These are phyloP conservation scores for Metschnikowia kunwiensis DNA, from an alignment of 805 yeast genomes.

Conservation along the genomic window DNA sequence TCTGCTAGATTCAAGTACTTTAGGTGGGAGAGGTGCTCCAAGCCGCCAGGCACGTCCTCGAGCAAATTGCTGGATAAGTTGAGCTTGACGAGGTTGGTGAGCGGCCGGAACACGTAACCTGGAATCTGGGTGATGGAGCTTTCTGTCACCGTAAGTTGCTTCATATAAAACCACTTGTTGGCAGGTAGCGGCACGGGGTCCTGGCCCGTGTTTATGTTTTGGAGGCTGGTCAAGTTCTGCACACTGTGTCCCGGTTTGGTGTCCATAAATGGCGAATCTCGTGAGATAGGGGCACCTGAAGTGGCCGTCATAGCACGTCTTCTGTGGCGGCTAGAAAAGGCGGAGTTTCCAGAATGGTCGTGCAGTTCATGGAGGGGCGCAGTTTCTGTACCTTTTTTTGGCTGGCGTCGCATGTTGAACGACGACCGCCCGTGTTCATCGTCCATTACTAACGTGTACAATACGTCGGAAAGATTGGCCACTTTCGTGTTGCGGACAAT, in stretches of 20 bases:
- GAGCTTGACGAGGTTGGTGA: constrained; percentile 41
- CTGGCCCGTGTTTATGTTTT: no score
- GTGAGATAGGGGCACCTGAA: constrained; percentile 1
- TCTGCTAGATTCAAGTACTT: constrained; percentile 46
- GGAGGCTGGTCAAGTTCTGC: neutral
- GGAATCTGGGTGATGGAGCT: constrained; percentile 39
- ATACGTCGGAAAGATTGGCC: constrained; percentile 50
- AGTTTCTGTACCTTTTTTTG: constrained; percentile 15
- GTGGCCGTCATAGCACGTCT: constrained; percentile 17
- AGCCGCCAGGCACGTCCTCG: constrained; percentile 50
- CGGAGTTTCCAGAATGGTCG: neutral
- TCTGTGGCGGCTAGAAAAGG: constrained; percentile 6
- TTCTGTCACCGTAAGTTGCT: constrained; percentile 41
- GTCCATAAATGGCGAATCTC: constrained; percentile 1
- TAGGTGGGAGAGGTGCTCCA: constrained; percentile 45
- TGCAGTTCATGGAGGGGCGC: neutral
- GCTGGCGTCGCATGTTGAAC: constrained; percentile 26
- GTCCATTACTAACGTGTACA: constrained; percentile 51
- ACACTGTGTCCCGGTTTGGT: neutral
- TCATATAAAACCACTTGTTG: constrained; percentile 38
- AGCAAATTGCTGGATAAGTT: constrained; percentile 56
- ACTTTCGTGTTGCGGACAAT: constrained; percentile 52
- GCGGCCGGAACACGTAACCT: constrained; percentile 36
- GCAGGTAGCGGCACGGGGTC: constrained; percentile 30
- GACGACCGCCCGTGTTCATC: constrained; percentile 44